Evolutionary conservation across 305 asterid species (phyloP).

Genomic region (Lippia alba): DNA sequence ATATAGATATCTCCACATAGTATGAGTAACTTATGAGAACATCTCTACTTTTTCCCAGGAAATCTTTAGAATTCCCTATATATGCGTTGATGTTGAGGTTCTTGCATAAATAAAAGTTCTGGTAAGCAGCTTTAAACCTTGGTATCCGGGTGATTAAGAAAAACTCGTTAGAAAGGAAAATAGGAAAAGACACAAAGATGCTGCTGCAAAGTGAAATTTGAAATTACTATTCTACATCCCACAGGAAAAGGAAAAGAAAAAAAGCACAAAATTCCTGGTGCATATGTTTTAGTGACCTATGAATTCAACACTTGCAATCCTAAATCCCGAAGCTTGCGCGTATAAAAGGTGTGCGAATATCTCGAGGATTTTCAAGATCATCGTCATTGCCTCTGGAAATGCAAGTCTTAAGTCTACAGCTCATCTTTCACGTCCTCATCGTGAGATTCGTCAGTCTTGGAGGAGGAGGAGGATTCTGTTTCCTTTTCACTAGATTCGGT

Average conservation of each 20-base stretch:
- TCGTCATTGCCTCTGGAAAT: background rate
- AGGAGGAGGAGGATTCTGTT: slow-evolving; percentile 42
- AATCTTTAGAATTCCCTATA: too few species aligned
- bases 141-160: background rate
- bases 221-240: slow-evolving; percentile 11
- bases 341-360: slow-evolving; percentile 2
- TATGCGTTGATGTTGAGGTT: too few species aligned
- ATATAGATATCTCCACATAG: too few species aligned
- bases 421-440: slow-evolving; percentile 63
- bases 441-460: slow-evolving; percentile 40
- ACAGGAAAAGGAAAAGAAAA: slow-evolving; percentile 7
- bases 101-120: background rate
- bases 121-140: background rate
- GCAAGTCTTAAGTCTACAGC: slow-evolving; percentile 49
- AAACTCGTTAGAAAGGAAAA: background rate
- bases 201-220: slow-evolving; percentile 10
- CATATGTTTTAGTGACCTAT: slow-evolving; percentile 35
- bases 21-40: too few species aligned
- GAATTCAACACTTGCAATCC: slow-evolving; percentile 16
- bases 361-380: background rate
- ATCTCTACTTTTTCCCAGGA: too few species aligned
- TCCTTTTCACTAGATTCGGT: slow-evolving; percentile 43
- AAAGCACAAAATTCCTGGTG: slow-evolving; percentile 38
- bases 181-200: background rate
- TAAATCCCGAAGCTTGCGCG: slow-evolving; percentile 9